These are phyloP conservation scores for Allomyces macrogynus DNA, from an alignment of 192 early-diverging fungal species.

Conservation along the genomic window DNA sequence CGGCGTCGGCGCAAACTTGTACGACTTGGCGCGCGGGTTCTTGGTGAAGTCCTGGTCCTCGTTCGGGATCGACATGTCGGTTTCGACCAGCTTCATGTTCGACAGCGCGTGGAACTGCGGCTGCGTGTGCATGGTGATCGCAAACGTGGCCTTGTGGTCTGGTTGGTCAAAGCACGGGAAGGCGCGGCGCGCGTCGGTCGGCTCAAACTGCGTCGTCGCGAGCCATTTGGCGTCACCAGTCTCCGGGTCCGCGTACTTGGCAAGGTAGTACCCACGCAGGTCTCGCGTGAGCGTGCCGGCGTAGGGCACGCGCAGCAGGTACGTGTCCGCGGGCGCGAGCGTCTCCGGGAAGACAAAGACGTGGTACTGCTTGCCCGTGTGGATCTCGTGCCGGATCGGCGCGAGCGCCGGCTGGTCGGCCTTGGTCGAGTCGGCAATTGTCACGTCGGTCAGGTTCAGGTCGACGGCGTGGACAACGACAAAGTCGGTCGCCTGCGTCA, in stretches of 20 bases:
- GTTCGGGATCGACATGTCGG: slow-evolving; percentile 8
- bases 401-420: background rate
- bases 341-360: background rate
- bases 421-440: background rate
- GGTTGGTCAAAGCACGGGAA: slow-evolving; percentile 22
- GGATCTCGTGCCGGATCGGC: background rate
- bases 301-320: background rate
- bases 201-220: slow-evolving; percentile 20
- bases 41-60: slow-evolving; percentile 14
- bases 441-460: background rate
- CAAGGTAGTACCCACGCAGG: background rate
- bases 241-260: background rate
- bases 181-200: slow-evolving; percentile 12
- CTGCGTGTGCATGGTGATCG: slow-evolving; percentile 19
- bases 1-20: slow-evolving; percentile 5
- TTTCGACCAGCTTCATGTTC: slow-evolving; percentile 23
- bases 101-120: slow-evolving; percentile 20
- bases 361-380: background rate
- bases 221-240: background rate
- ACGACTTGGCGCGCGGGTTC: slow-evolving; percentile 16
- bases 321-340: background rate
- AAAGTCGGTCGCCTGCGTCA: background rate
- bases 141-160: slow-evolving; percentile 31
- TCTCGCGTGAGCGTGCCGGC: background rate
- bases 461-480: background rate